Percentiles rank a stretch among this genome's conserved stretches.
phyloP scores from a whole-genome alignment of 1,139 yeast genomes.

The Geotrichum fermentans region DNA sequence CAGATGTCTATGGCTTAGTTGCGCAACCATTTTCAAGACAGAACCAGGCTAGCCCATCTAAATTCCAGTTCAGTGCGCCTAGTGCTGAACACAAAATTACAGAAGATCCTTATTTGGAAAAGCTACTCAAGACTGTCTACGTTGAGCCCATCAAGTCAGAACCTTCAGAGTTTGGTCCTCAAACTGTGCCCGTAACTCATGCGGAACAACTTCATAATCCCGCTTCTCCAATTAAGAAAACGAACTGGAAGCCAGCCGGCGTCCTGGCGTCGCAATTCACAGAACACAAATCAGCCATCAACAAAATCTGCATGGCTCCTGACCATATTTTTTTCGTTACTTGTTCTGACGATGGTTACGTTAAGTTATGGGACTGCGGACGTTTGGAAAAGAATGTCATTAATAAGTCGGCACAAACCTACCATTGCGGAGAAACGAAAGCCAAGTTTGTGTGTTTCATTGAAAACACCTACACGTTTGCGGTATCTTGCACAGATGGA shows the following conservation, averaged over 20 bases:
- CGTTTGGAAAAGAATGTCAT: constrained; percentile 63
- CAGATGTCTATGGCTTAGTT: constrained; percentile 32
- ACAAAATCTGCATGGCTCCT: constrained; percentile 52
- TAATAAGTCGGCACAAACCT: constrained; percentile 48
- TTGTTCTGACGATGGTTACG: constrained; percentile 67
- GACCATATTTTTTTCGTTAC: constrained; percentile 66
- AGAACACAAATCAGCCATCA: constrained; percentile 53
- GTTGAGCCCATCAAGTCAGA: constrained; percentile 56
- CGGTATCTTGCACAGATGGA: constrained; percentile 66
- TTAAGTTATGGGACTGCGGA: constrained; percentile 74
- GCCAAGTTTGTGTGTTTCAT: constrained; percentile 45
- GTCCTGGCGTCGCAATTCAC: constrained; percentile 54
- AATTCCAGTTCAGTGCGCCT: constrained; percentile 1
- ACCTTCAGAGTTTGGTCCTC: constrained; percentile 65
- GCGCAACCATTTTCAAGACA: constrained; percentile 20
- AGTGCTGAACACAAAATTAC: constrained; percentile 39
- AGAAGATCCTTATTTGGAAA: constrained; percentile 55
- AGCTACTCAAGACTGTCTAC: constrained; percentile 50
- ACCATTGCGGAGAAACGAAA: constrained; percentile 28
- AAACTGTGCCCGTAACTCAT: constrained; percentile 22
- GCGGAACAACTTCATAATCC: constrained; percentile 19
- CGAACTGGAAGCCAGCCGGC: constrained; percentile 40
- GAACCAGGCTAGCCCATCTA: background rate
- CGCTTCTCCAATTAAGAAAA: constrained; percentile 18
- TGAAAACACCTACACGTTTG: constrained; percentile 59